Evolutionary conservation across 495 filamentous ascomycete genomes (phyloP), one percentile per base, ranked within the genome.

Genomic region (Neurospora intermedia): DNA sequence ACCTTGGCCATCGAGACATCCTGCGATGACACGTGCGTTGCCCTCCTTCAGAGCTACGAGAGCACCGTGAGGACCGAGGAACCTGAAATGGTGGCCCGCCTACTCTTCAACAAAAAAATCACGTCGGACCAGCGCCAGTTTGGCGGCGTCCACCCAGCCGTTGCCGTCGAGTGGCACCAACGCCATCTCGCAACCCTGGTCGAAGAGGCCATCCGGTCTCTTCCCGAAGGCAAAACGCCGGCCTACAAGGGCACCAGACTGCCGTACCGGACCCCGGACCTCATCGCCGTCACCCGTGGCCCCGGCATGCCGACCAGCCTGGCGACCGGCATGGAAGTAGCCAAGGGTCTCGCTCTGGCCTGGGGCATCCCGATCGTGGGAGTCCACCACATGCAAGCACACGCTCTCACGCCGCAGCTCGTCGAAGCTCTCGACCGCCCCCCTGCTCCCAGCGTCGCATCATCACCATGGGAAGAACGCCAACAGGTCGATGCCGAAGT

Each of bases 331-430:
- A 78, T 98, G 5, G 91, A 96, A 79, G 91, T 88, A 2, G 96
- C 94, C 20, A 98, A 98, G 81, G 96, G 92, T 2, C 87, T 99
- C 6, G 91, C 94, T 1, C 82, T 92, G 38, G 94, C 91, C 43
- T 95, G 91, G 92, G 86, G 90, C 69, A 84, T 93, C 3, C 94
- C 94, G 4, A 81, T 98, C 39, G 79, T 98, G 3, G 96, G 88
- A 0, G 93, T 98, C 0, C 90, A 99, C 77, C 96, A 99, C 80
- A 98, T 99, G 96, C 94, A 98, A 79, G 96, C 95, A 16, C 96
- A 99, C 80, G 89, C 94, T 4, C 80, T 99, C 69, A 98, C 96
- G 7, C 92, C 94, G 8, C 87, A 92, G 4, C 88, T 99, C n/a
- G 89, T 93, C 2, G 80, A 84, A 11, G 91, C 91, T 4, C 80